These are phyloP conservation scores for Phyllosticta ampelicida DNA, from an alignment of 2,329 filamentous ascomycete genomes.

Conservation along the genomic window DNA sequence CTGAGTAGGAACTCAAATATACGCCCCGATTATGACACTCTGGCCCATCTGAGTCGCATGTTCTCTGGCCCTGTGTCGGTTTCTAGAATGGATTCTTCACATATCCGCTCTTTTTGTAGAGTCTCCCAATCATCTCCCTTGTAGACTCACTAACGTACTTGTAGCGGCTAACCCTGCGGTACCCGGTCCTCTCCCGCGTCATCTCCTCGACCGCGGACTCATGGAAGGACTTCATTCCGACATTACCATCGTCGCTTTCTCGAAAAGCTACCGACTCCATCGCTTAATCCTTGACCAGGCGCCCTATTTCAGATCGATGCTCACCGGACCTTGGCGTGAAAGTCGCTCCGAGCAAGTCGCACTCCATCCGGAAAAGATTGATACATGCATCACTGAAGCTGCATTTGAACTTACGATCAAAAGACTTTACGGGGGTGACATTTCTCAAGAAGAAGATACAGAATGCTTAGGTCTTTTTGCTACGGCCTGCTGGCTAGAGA, in stretches of 20 bases:
- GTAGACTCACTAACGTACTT: neutral
- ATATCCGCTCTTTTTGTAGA: constrained; percentile 26
- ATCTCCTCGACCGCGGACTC: constrained; percentile 43
- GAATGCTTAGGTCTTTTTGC: constrained; percentile 46
- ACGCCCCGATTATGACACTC: constrained; percentile 28
- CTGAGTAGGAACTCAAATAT: constrained; percentile 18
- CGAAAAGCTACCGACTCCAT: constrained; percentile 41
- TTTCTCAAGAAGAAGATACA: constrained; percentile 37
- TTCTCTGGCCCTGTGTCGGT: constrained; percentile 33
- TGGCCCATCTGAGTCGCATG: constrained; percentile 34
- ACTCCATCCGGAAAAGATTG: constrained; percentile 43
- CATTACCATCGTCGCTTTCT: constrained; percentile 44
- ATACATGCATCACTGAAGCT: constrained; percentile 41
- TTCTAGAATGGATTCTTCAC: constrained; percentile 32
- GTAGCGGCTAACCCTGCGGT: constrained; percentile 16
- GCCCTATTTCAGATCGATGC: constrained; percentile 44
- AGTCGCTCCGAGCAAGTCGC: constrained; percentile 42
- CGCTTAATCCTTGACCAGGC: constrained; percentile 45
- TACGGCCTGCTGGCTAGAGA: constrained; percentile 47
- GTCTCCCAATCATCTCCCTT: neutral
- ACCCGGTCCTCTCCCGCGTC: constrained; percentile 36
- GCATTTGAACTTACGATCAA: constrained; percentile 46
- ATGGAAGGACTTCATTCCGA: constrained; percentile 43
- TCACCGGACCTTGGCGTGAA: constrained; percentile 47
- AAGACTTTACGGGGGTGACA: constrained; percentile 42